phyloP scores from a whole-genome alignment of 2,329 filamentous ascomycete genomes.

The Penicillium sclerotigenum region DNA sequence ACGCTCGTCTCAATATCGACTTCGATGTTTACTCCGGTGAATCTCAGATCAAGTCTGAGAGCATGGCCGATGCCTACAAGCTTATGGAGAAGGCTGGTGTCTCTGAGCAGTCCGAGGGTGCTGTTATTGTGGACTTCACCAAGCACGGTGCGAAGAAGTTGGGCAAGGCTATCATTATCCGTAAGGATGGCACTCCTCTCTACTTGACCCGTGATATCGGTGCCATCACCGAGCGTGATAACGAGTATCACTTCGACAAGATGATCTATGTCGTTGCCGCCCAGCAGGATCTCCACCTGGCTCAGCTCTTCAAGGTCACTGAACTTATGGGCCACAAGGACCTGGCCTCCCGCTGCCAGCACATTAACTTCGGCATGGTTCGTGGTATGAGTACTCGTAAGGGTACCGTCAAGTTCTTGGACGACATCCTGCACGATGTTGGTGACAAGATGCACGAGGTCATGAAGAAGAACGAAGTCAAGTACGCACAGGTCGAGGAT shows the following conservation, averaged over 20 bases:
- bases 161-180: constrained; percentile 64
- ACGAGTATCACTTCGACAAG: constrained; percentile 62
- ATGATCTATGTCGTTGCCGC: constrained; percentile 66
- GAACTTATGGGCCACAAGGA: constrained; percentile 61
- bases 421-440: constrained; percentile 73
- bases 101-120: constrained; percentile 63
- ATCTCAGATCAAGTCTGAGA: constrained; percentile 62
- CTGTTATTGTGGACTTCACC: constrained; percentile 65
- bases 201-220: constrained; percentile 70
- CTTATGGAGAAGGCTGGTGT: constrained; percentile 59
- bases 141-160: constrained; percentile 67
- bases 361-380: constrained; percentile 66
- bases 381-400: constrained; percentile 64
- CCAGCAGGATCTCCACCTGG: constrained; percentile 63
- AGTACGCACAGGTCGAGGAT: constrained; percentile 86
- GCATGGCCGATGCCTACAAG: constrained; percentile 59
- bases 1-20: constrained; percentile 61
- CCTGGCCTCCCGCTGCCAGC: constrained; percentile 57
- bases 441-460: constrained; percentile 96
- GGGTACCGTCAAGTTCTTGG: constrained; percentile 70
- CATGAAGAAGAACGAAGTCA: constrained; percentile 85
- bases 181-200: constrained; percentile 64
- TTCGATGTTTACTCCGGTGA: constrained; percentile 69
- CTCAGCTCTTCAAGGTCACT: constrained; percentile 64
- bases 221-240: constrained; percentile 60